These are phyloP conservation scores for Bipolaris cookei DNA, from an alignment of 2,329 filamentous ascomycete species.

Conservation along the genomic window DNA sequence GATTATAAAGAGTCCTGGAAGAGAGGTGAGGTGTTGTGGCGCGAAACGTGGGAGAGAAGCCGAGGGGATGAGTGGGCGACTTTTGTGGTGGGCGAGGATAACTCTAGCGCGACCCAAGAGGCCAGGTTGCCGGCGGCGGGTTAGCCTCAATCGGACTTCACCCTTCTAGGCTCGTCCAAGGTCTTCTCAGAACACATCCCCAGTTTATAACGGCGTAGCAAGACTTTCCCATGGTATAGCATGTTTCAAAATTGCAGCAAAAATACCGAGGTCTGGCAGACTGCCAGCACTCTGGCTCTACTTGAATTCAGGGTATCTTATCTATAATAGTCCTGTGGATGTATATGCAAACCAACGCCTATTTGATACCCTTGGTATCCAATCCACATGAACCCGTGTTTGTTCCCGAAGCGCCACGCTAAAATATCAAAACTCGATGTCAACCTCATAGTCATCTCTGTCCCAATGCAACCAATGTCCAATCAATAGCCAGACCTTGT, in stretches of 20 bases:
- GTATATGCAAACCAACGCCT: slow-evolving; percentile 3
- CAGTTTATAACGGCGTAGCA: not conserved
- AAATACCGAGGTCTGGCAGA: not conserved
- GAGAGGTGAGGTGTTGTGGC: slow-evolving; percentile 15
- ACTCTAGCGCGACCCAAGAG: slow-evolving; percentile 33
- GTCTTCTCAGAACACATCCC: slow-evolving; percentile 36
- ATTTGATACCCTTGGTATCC: not conserved
- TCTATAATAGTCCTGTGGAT: slow-evolving; percentile 27
- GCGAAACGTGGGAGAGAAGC: slow-evolving; percentile 20
- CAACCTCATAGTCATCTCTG: not conserved
- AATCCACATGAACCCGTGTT: slow-evolving; percentile 3
- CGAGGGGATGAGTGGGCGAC: slow-evolving; percentile 16
- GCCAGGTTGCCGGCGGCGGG: slow-evolving; percentile 31
- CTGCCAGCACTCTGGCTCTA: slow-evolving; percentile 3
- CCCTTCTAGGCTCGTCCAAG: slow-evolving; percentile 36
- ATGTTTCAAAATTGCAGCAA: not conserved
- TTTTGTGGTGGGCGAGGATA: slow-evolving; percentile 35
- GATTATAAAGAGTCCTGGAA: not conserved
- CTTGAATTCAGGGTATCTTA: slow-evolving; percentile 30
- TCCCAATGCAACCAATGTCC: slow-evolving; percentile 8
- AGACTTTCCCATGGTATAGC: too few species aligned
- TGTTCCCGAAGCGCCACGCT: slow-evolving; percentile 34
- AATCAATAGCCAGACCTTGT: slow-evolving; percentile 1
- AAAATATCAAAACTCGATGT: slow-evolving; percentile 19
- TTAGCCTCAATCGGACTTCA: slow-evolving; percentile 28